These are phyloP conservation scores for Phytophthora litchii DNA, from an alignment of 352 stramenopile species.

Conservation along the genomic window DNA sequence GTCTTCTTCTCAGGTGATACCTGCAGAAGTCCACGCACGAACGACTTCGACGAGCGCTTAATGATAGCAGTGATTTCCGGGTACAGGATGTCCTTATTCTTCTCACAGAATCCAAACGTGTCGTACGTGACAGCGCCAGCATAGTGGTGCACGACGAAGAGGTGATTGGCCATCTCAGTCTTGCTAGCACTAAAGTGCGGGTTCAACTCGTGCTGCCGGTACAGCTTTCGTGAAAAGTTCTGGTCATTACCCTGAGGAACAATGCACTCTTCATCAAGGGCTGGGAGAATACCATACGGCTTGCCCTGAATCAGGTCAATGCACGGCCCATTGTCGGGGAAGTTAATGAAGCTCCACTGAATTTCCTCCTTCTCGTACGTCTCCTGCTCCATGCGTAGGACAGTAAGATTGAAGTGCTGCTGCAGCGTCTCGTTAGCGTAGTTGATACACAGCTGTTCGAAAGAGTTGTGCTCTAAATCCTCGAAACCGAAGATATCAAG, in stretches of 20 bases:
- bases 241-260: constrained; percentile 87
- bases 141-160: constrained; percentile 92
- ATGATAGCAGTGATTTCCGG: constrained; percentile 82
- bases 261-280: constrained; percentile 91
- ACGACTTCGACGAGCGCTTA: constrained; percentile 69
- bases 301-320: constrained; percentile 91
- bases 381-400: constrained; percentile 89
- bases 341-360: constrained; percentile 91
- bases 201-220: constrained; percentile 71
- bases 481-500: constrained; percentile 92
- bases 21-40: constrained; percentile 69
- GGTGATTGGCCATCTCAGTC: constrained; percentile 78
- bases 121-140: constrained; percentile 94
- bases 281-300: constrained; percentile 83
- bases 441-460: constrained; percentile 96
- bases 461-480: constrained; percentile 91
- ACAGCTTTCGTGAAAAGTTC: constrained; percentile 87
- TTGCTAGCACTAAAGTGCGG: constrained; percentile 79
- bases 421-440: constrained; percentile 94
- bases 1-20: constrained; percentile 30
- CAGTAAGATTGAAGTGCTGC: constrained; percentile 92
- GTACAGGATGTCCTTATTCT: constrained; percentile 95
- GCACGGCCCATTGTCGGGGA: constrained; percentile 89
- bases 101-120: constrained; percentile 95
- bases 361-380: constrained; percentile 90